Evolutionary conservation across 2,329 filamentous ascomycete genomes (phyloP).

Genomic region (Colletotrichum phormii): DNA sequence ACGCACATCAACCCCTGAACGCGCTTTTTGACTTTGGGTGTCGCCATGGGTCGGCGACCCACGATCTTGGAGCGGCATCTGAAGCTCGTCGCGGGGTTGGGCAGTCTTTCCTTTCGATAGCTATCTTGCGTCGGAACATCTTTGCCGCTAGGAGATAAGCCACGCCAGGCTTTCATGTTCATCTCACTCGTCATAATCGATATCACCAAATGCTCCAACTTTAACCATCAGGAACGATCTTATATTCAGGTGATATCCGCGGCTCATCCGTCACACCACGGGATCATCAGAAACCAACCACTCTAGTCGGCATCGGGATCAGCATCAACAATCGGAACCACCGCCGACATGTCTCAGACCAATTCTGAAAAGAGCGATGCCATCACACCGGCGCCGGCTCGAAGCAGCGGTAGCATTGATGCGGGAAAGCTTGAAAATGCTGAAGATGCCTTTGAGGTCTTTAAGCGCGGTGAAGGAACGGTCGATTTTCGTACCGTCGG

Average conservation of each 20-base stretch:
- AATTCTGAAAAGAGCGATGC: slow-evolving; percentile 38
- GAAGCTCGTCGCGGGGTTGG: slow-evolving; percentile 31
- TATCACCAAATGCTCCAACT: slow-evolving; percentile 22
- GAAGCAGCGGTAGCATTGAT: slow-evolving; percentile 41
- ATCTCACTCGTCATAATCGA: background rate
- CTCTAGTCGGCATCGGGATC: background rate
- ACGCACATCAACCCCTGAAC: slow-evolving; percentile 7
- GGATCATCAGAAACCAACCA: background rate
- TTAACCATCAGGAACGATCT: background rate
- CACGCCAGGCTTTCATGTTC: background rate
- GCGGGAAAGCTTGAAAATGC: slow-evolving; percentile 40
- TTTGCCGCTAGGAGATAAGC: slow-evolving; percentile 32
- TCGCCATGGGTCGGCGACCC: slow-evolving; percentile 16
- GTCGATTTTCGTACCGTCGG: slow-evolving; percentile 61
- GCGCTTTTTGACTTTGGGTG: slow-evolving; percentile 19
- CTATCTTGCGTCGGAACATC: slow-evolving; percentile 28
- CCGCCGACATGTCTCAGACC: slow-evolving; percentile 29
- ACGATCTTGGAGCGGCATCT: slow-evolving; percentile 33
- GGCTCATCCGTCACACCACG: background rate
- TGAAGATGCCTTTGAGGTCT: slow-evolving; percentile 54
- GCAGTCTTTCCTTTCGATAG: slow-evolving; percentile 9
- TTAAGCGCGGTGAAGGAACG: slow-evolving; percentile 54
- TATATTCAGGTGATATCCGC: slow-evolving; percentile 14
- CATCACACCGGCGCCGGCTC: slow-evolving; percentile 38
- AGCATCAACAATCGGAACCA: background rate